A percentile compares a stretch with the other conserved stretches of the same genome.
Conservation (phyloP, 768 basidiomycete genomes). For the Mrakia gelida region DNA sequence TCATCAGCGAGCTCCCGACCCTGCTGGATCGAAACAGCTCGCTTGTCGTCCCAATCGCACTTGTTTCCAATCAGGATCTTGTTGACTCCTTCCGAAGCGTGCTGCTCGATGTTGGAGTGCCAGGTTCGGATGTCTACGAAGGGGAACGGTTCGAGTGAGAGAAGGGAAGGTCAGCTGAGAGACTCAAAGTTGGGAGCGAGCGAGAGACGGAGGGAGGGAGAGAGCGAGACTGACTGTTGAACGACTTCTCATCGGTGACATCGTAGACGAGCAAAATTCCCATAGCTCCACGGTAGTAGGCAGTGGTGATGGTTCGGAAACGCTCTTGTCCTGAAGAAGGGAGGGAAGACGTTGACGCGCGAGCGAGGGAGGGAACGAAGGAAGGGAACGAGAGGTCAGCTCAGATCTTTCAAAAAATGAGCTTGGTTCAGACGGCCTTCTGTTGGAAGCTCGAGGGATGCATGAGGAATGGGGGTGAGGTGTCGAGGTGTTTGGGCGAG, state of each 20-base stretch:
- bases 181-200: too few species aligned
- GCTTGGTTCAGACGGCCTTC: too few species aligned
- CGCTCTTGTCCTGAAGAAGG: slow-evolving; percentile 75
- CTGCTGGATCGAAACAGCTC: slow-evolving; percentile 83
- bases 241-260: slow-evolving; percentile 88
- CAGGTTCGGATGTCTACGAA: slow-evolving; percentile 89
- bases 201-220: too few species aligned
- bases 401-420: neutral
- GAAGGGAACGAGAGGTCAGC: neutral
- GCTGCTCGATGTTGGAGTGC: slow-evolving; percentile 97
- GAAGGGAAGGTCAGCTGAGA: neutral
- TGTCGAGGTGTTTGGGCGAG: neutral
- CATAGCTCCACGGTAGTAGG: slow-evolving; percentile 98
- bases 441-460: too few species aligned
- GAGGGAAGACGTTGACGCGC: neutral
- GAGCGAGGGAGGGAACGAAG: neutral
- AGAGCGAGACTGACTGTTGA: slow-evolving; percentile 69
- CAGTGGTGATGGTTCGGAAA: slow-evolving; percentile 96
- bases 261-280: slow-evolving; percentile 94
- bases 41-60: slow-evolving; percentile 96
- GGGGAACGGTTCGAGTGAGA: slow-evolving; percentile 17
- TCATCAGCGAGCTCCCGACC: slow-evolving; percentile 88
- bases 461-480: too few species aligned
- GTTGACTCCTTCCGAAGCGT: slow-evolving; percentile 97
- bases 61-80: slow-evolving; percentile 99